Evolutionary conservation across 2,329 filamentous ascomycete species (phyloP).

Genomic region (Trichoderma arundinaceum): DNA sequence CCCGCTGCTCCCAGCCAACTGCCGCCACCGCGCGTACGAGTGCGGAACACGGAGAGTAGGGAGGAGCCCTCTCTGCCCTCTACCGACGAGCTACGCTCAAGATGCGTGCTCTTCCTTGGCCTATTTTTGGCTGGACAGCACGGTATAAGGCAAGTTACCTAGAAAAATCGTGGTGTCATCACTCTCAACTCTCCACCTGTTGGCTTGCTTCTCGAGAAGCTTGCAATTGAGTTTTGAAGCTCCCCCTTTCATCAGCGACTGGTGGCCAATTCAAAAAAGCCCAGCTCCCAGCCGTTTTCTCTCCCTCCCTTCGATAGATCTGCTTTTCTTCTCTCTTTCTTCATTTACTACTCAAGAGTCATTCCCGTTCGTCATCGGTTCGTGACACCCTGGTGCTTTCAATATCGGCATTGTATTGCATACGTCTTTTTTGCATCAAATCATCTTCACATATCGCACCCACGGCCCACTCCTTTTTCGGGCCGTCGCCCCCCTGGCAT

Average conservation of each 20-base stretch:
- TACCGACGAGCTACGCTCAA: not conserved
- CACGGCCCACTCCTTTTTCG: slow-evolving; percentile 31
- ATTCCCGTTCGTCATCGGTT: slow-evolving; percentile 7
- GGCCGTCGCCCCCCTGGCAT: slow-evolving; percentile 30
- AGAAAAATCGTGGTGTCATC: not conserved
- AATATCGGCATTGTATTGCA: not conserved
- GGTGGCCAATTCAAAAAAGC: no score
- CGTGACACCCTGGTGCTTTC: not conserved
- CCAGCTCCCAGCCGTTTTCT: not conserved
- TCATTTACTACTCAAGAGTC: not conserved
- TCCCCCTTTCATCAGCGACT: slow-evolving; percentile 1
- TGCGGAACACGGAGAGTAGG: slow-evolving; percentile 21
- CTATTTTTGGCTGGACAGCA: slow-evolving; percentile 11
- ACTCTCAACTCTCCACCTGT: not conserved
- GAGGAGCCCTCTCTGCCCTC: not conserved
- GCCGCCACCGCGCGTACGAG: slow-evolving; percentile 20
- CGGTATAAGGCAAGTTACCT: slow-evolving; percentile 29
- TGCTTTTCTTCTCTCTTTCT: not conserved
- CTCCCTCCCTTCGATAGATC: not conserved
- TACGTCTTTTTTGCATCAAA: slow-evolving; percentile 10
- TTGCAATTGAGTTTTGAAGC: slow-evolving; percentile 14
- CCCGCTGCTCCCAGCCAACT: slow-evolving; percentile 18
- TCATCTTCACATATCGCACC: slow-evolving; percentile 15
- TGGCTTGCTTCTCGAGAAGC: not conserved
- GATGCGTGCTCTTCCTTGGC: slow-evolving; percentile 5